These are phyloP conservation scores for Cydonia oblonga DNA, from an alignment of 331 rosid genomes.

Conservation along the genomic window DNA sequence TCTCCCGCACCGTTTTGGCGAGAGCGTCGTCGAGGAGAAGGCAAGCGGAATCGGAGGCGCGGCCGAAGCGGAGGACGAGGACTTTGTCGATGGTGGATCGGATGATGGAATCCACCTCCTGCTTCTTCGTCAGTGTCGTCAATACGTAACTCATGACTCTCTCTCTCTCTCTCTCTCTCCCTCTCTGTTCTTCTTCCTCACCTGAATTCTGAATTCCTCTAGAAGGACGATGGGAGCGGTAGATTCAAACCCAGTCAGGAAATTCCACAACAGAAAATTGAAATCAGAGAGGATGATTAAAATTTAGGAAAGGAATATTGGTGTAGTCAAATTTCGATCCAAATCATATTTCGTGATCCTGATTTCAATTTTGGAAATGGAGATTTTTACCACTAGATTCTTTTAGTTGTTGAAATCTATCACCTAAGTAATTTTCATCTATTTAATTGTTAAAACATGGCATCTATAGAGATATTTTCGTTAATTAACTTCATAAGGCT, in stretches of 20 bases:
- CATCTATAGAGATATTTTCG: too few relatives aligned
- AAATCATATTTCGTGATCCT: too few relatives aligned
- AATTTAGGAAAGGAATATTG: neutral
- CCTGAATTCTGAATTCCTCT: neutral
- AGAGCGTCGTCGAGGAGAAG: constrained; percentile 57
- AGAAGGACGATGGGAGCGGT: neutral
- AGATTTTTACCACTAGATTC: too few relatives aligned
- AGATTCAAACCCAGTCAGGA: neutral
- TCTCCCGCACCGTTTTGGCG: constrained; percentile 57
- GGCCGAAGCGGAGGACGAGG: constrained; percentile 68
- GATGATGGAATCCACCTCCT: constrained; percentile 58
- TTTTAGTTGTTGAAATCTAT: too few relatives aligned
- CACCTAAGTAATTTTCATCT: too few relatives aligned
- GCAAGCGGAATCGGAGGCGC: constrained; percentile 42
- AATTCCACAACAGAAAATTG: neutral
- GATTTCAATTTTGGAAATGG: too few relatives aligned
- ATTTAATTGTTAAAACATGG: too few relatives aligned
- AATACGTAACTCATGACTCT: constrained; percentile 38
- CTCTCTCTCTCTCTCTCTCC: neutral
- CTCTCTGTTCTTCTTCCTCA: neutral
- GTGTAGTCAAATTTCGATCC: too few relatives aligned
- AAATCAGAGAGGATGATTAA: neutral
- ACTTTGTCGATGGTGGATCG: constrained; percentile 64
- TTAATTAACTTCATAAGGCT: too few relatives aligned
- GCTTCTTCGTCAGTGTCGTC: constrained; percentile 38